A percentile compares a stretch with the other conserved stretches of the same genome.
These are phyloP conservation scores for Lodderomyces orthopsilosis DNA, from an alignment of 1,139 yeast genomes.

Conservation along the genomic window DNA sequence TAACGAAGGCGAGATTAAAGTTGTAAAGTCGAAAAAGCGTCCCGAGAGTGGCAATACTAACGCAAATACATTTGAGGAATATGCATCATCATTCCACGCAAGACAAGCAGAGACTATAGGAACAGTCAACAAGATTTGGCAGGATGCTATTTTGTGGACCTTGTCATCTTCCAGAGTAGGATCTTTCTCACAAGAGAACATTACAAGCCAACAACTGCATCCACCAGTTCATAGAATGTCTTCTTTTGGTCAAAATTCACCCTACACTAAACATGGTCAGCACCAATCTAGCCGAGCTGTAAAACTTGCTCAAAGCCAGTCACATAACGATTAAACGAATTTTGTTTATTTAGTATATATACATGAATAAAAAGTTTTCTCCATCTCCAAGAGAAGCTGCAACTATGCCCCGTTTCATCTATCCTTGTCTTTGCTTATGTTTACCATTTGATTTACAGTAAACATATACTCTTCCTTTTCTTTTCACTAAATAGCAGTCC, in stretches of 20 bases:
- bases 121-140: slow-evolving; percentile 38
- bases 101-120: slow-evolving; percentile 29
- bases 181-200: background rate
- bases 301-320: slow-evolving; percentile 24
- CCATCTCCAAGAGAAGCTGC: too few species aligned
- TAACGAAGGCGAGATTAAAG: slow-evolving; percentile 21
- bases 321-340: background rate
- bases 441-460: slow-evolving; percentile 90
- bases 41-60: slow-evolving; percentile 12
- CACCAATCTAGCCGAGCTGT: slow-evolving; percentile 41
- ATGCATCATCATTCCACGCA: slow-evolving; percentile 31
- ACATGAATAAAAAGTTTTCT: slow-evolving; percentile 7
- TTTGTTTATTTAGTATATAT: slow-evolving; percentile 6
- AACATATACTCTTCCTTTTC: slow-evolving; percentile 91
- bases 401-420: too few species aligned
- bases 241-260: slow-evolving; percentile 22
- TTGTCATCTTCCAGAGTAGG: slow-evolving; percentile 11
- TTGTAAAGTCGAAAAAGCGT: slow-evolving; percentile 19
- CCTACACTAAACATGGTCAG: slow-evolving; percentile 21
- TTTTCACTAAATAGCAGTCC: slow-evolving; percentile 88
- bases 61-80: slow-evolving; percentile 37
- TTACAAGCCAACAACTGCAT: slow-evolving; percentile 1
- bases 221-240: slow-evolving; percentile 27
- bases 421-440: slow-evolving; percentile 97
- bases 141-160: slow-evolving; percentile 34